Conservation (phyloP, 495 filamentous ascomycete genomes). For the Penicillium goetzii region DNA sequence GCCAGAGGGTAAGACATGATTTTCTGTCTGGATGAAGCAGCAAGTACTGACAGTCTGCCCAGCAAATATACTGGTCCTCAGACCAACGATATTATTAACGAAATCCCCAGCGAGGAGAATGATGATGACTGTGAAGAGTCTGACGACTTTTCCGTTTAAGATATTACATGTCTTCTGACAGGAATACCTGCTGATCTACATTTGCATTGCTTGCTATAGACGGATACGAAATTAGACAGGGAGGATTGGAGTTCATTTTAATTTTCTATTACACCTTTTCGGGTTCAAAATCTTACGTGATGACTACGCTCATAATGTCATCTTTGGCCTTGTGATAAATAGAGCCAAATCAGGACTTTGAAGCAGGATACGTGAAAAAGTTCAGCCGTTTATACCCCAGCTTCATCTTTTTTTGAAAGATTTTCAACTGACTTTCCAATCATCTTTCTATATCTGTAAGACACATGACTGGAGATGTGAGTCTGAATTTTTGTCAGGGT, state of each 20-base stretch:
- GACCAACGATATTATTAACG: constrained; percentile 52
- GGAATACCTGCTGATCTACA: neutral
- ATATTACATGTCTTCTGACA: neutral
- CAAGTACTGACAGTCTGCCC: constrained; percentile 6
- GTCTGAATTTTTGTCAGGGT: too few species aligned
- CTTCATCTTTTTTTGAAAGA: too few species aligned
- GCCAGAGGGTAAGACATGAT: constrained; percentile 55
- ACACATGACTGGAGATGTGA: too few species aligned
- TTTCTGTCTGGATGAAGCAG: neutral
- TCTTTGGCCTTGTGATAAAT: too few species aligned
- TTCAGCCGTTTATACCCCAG: too few species aligned
- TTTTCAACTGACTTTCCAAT: too few species aligned
- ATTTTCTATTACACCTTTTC: neutral
- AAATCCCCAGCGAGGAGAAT: constrained; percentile 42
- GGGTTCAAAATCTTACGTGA: neutral
- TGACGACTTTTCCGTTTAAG: constrained; percentile 24
- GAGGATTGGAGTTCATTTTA: neutral
- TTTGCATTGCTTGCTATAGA: neutral
- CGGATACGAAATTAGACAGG: neutral
- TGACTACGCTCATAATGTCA: neutral
- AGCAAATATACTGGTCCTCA: constrained; percentile 61
- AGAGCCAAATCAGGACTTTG: too few species aligned
- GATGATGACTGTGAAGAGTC: constrained; percentile 27
- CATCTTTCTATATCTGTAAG: too few species aligned
- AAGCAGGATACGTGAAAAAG: too few species aligned